These are phyloP conservation scores for Arthrobotrys sinensis DNA, from an alignment of 2,329 filamentous ascomycete species.

Conservation along the genomic window DNA sequence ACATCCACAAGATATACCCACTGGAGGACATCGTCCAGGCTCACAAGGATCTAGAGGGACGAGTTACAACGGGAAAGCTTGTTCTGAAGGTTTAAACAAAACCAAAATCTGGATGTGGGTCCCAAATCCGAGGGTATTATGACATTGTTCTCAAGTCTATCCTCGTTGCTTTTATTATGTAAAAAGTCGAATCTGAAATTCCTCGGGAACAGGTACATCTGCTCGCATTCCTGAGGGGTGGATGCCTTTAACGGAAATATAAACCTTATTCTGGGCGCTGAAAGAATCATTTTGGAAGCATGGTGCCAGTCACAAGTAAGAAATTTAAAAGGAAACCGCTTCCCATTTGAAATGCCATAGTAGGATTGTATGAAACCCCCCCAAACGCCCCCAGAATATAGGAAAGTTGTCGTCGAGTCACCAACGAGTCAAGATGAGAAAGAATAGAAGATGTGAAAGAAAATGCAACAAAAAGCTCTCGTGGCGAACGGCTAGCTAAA, in stretches of 20 bases:
- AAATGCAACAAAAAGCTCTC: slow-evolving; percentile 4
- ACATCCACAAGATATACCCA: slow-evolving; percentile 83
- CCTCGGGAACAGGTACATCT: too few species aligned
- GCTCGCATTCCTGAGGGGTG: too few species aligned
- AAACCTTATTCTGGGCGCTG: not conserved
- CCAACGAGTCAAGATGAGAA: not conserved
- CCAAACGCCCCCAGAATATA: slow-evolving; percentile 16
- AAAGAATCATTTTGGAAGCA: not conserved
- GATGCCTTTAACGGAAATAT: too few species aligned
- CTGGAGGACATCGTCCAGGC: slow-evolving; percentile 80
- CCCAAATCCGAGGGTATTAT: not conserved
- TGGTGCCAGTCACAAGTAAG: not conserved
- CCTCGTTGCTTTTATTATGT: too few species aligned
- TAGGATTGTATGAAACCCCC: slow-evolving; percentile 4
- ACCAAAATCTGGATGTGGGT: not conserved
- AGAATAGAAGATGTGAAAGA: not conserved
- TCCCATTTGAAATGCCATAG: not conserved
- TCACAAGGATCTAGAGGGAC: slow-evolving; percentile 81
- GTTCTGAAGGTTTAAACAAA: slow-evolving; percentile 75
- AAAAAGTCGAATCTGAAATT: too few species aligned
- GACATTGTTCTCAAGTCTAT: not conserved
- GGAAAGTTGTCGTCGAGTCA: not conserved
- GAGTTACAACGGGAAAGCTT: slow-evolving; percentile 88
- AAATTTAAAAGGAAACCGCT: not conserved
- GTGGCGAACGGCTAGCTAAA: not conserved